Evolutionary conservation across 192 early-diverging fungal genomes (phyloP), one percentile per base, ranked within the genome.

Genomic region (Coemansia sp.): DNA sequence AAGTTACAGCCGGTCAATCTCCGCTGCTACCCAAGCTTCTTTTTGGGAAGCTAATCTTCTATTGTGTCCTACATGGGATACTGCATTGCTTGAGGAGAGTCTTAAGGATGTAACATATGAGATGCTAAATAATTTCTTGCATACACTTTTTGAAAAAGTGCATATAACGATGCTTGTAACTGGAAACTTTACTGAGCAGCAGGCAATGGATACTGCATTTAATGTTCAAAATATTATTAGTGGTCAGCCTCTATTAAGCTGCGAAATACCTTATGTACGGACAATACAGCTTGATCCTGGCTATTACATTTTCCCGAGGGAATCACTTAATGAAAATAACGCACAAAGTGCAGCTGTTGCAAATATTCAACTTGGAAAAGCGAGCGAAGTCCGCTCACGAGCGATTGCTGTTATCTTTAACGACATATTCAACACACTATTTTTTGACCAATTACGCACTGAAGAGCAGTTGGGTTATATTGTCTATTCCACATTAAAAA

Each of bases 361-460:
- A 64, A 86, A 85, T 53, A 66, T 94, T 11, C 90, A 94, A 66
- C 84, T 92, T 32, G 93, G 94, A 6, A 84, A 87, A 57, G 80
- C 83, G 7, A 71, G 70, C 4, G 74, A 95, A 51, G 80, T 68
- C 33, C 59, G 77, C 20, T 70, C 87, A 30, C 85, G 88, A 27
- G 83, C 82, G 25, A 68, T 82, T 1, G 63, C 91, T 10, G 72
- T 72, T 51, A 75, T 98, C 23, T 64, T 97, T 59, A 83, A 82
- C 0, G 88, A 91, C 39, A 91, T 96, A 53, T 72, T 86, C 6
- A 72, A 87, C 32, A 92, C 94, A 66, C 91, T 91, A n/a, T 88
- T 85, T 59, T 98, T 96, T 81, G 88, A 94, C 70, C 88, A 93
- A 59, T 71, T 98, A 39, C 85, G 95, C 19, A 96, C 95, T 7